These are phyloP conservation scores for Talinum fruticosum DNA, from an alignment of 148 eudicot genomes.

Conservation along the genomic window DNA sequence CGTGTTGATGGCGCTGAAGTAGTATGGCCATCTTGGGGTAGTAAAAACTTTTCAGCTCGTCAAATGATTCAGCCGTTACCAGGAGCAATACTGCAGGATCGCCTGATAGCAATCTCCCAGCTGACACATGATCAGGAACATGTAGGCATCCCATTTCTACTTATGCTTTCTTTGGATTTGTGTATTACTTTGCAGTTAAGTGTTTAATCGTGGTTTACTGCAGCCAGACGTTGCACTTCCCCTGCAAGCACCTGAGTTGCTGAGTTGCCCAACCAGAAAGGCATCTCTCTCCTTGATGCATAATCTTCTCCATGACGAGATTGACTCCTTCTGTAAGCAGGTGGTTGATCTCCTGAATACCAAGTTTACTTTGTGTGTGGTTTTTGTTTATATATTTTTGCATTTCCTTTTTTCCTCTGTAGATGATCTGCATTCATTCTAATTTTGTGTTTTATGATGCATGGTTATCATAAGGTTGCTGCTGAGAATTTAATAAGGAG, in stretches of 20 bases:
- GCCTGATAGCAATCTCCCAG: slow-evolving; percentile 83
- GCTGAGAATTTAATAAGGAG: slow-evolving; percentile 75
- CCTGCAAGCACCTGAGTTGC: slow-evolving; percentile 69
- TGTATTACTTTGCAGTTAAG: background rate
- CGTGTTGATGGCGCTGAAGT: slow-evolving; percentile 86
- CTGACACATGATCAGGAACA: slow-evolving; percentile 93
- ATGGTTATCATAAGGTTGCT: slow-evolving; percentile 58
- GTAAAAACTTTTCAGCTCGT: slow-evolving; percentile 61
- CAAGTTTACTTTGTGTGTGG: background rate
- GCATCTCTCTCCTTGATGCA: slow-evolving; percentile 68
- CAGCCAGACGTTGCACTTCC: slow-evolving; percentile 93
- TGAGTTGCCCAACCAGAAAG: slow-evolving; percentile 47
- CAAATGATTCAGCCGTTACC: slow-evolving; percentile 75
- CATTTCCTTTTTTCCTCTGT: background rate
- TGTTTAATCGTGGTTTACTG: slow-evolving; percentile 20
- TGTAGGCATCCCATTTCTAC: slow-evolving; percentile 39
- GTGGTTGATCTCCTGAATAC: slow-evolving; percentile 29
- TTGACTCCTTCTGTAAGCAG: slow-evolving; percentile 90
- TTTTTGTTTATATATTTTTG: slow-evolving; percentile 3
- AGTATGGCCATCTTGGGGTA: slow-evolving; percentile 93
- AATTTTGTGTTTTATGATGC: slow-evolving; percentile 14
- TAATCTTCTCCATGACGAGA: slow-evolving; percentile 84
- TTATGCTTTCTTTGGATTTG: slow-evolving; percentile 15
- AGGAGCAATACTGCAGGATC: slow-evolving; percentile 86
- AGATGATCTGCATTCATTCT: slow-evolving; percentile 10